Base-by-base conservation (phyloP, 495 filamentous ascomycete species). In the Cercophora newfieldiana region DNA sequence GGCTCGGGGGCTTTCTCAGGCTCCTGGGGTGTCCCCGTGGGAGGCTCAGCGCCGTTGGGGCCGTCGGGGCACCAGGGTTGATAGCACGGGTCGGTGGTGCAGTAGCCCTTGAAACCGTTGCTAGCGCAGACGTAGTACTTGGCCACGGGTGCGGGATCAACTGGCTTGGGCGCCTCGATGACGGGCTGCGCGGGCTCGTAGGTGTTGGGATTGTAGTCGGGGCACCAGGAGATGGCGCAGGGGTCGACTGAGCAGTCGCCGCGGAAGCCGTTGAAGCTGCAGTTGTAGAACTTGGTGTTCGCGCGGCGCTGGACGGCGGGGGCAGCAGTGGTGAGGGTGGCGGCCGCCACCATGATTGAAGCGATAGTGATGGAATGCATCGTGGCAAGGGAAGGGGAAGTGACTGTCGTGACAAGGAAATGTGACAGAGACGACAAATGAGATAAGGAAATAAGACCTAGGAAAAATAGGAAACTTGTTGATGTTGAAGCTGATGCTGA, bases 211-310 rank as follows among this genome's bases (percentile, higher is more conserved):
- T 61, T 29, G 59, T 61, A 61, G 26, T 61, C 59, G 59, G 59
- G 59, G 59, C 59, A 61, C 59, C 59, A 61, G 16, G 59, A 61
- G 44, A 61, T 61, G 59, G 59, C 59, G 59, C 59, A 61, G 59
- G 59, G 59, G 47, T 61, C 59, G 47, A 61, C 47, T 2, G 1
- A 30, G 59, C 59, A 61, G 37, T 61, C 59, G 24, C 59, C 59
- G 22, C 59, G 59, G 59, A 61, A 61, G 22, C 47, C 47, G 59
- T 61, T 61, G 59, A 28, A 50, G 59, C 28, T n/a, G 59, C 59
- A 61, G 59, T 50, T 44, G 59, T 61, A 61, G 59, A 30, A 61
- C n/a, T n/a, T n/a, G n/a, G n/a, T n/a, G 59, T 37, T 44, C 16
- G 16, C 44, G 47, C 44, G 59, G 37, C 24, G 44, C 19, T 51